A percentile compares a stretch with the other conserved stretches of the same genome.
Conservation (phyloP, 75 land plant genomes). For the Sequoia sempervirens region DNA sequence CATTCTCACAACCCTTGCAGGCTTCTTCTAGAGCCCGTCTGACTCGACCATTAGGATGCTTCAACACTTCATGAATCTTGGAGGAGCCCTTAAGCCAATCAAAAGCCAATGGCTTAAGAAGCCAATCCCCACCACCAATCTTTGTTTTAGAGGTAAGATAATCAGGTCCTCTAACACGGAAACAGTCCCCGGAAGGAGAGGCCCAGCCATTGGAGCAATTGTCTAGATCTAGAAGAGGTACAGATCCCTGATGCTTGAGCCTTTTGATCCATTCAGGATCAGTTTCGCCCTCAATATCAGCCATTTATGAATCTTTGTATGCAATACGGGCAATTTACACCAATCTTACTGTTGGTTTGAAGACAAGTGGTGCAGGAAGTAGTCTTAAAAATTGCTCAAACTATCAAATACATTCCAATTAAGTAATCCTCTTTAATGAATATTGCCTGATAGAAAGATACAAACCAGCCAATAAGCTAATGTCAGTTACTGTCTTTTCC, state of each 20-base stretch:
- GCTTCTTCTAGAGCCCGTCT: conserved; percentile 54
- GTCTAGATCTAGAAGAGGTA: conserved; percentile 63
- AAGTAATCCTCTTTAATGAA: neutral
- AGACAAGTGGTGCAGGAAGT: neutral
- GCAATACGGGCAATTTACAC: neutral
- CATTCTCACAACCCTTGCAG: conserved; percentile 17
- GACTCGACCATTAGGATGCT: conserved; percentile 62
- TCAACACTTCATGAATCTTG: conserved; percentile 61
- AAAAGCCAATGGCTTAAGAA: conserved; percentile 83
- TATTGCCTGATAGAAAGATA: neutral
- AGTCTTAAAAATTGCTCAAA: neutral
- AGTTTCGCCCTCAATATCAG: conserved; percentile 12
- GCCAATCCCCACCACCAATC: conserved; percentile 72
- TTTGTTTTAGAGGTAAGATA: conserved; percentile 71
- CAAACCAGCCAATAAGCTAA: neutral
- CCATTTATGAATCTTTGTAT: conserved; percentile 15
- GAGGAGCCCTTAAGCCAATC: conserved; percentile 87
- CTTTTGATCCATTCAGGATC: conserved; percentile 59
- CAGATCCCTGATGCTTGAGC: conserved; percentile 64
- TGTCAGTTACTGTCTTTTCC: neutral
- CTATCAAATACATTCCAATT: neutral
- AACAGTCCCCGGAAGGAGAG: conserved; percentile 75
- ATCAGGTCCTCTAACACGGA: conserved; percentile 87
- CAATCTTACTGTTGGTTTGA: neutral
- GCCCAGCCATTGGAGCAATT: conserved; percentile 87